These are phyloP conservation scores for Xanthoparmelia taractica DNA, from an alignment of 495 filamentous ascomycete species.

Conservation along the genomic window DNA sequence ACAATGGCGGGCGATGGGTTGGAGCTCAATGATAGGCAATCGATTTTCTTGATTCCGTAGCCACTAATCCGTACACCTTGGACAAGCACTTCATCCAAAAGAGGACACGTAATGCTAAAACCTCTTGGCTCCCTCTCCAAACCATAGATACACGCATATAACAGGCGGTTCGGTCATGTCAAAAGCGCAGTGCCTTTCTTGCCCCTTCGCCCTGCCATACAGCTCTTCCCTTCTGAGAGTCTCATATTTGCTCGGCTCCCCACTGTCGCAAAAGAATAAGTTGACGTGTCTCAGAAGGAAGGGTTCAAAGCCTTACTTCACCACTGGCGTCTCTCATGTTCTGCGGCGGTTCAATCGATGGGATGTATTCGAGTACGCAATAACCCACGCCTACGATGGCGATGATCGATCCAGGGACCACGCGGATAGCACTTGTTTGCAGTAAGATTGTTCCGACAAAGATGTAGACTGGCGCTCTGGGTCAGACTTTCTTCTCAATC, in stretches of 20 bases:
- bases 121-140: background rate
- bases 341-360: constrained; percentile 90
- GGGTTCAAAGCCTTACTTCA: constrained; percentile 9
- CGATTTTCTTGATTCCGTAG: background rate
- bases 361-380: constrained; percentile 81
- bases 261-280: constrained; percentile 45
- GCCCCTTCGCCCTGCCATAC: background rate
- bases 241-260: constrained; percentile 84
- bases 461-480: constrained; percentile 67
- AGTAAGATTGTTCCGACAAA: constrained; percentile 84
- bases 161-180: background rate
- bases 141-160: background rate
- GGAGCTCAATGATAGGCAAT: background rate
- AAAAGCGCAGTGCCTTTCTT: constrained; percentile 9
- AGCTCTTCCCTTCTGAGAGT: background rate
- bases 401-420: constrained; percentile 63
- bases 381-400: constrained; percentile 73
- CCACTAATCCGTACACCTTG: background rate
- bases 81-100: background rate
- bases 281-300: background rate
- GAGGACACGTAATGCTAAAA: background rate
- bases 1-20: background rate
- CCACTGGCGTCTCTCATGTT: constrained; percentile 93
- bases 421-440: constrained; percentile 47
- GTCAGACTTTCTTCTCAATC: constrained; percentile 20